Evolutionary conservation across 1,284 basidiomycete species (phyloP), one percentile per base, ranked within the genome.

Genomic region (Cryptococcus hybrid): DNA sequence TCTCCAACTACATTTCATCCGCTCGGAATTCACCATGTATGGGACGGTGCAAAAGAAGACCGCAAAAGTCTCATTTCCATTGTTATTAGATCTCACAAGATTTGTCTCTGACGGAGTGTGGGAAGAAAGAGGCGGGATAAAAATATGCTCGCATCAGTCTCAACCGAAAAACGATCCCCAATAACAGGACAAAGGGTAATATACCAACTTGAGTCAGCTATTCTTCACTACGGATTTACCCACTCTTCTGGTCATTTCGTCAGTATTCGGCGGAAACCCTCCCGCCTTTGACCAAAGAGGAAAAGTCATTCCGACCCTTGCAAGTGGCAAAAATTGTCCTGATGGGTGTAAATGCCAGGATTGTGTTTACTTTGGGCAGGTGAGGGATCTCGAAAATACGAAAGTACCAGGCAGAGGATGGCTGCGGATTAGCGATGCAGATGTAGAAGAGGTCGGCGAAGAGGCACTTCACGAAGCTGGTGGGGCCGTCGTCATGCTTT

Each of bases 241-340:
- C 91, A 94, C 69, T 87, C 86, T 5, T 93, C 88, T 69, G 92
- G 93, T 1, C 93, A 96, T 74, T 96, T 93, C 71, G 84, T 95
- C 60, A 90, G 89, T 63, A 93, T 86, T 73, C 82, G 92, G n/a
- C 82, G 92, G 42, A 88, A 88, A 74, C 91, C 91, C 0, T n/a
- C 4, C 45, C 39, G 3, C 12, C 18, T 12, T 13, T 15, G 13
- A 7, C 12, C 5, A 7, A 51, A 47, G 12, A 24, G 13, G 52
- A 45, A 36, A 51, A 7, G 13, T 18, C 46, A 57, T 60, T 58
- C 46, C 57, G 64, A 38, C 73, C 73, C 7, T 24, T 30, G 7
- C 18, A n/a, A 39, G 59, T 56, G n/a, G 55, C 30, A 9, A 75
- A 51, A 55, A 59, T 11, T 75, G 73, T 61, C 66, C 66, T 6